These are phyloP conservation scores for Epichloe baconii DNA, from an alignment of 2,329 filamentous ascomycete genomes.

Conservation along the genomic window DNA sequence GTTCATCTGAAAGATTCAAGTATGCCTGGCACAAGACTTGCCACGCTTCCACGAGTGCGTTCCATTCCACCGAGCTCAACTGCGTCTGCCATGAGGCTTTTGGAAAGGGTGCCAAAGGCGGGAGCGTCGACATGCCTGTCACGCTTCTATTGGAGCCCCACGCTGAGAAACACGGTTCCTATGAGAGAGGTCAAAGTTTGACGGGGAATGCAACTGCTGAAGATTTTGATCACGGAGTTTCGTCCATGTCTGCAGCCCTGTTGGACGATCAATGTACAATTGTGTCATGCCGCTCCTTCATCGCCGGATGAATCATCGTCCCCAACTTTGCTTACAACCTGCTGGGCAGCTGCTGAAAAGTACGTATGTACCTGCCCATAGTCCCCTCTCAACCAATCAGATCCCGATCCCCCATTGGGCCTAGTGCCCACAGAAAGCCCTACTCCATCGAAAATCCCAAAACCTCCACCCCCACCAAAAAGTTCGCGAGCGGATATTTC, in stretches of 20 bases:
- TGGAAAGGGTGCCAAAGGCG: conserved; percentile 68
- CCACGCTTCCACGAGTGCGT: conserved; percentile 66
- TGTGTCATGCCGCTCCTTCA: neutral
- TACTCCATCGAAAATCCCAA: conserved; percentile 2
- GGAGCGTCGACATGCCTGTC: conserved; percentile 18
- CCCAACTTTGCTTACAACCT: neutral
- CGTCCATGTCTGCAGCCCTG: conserved; percentile 1
- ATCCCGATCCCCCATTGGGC: neutral
- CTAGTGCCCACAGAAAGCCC: conserved; percentile 12
- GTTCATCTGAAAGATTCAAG: conserved; percentile 40
- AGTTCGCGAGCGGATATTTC: neutral
- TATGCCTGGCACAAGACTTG: conserved; percentile 52
- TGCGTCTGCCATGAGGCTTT: conserved; percentile 50
- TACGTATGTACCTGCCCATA: conserved; percentile 6
- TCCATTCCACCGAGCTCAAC: conserved; percentile 61
- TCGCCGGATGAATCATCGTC: conserved; percentile 11
- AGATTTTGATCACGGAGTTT: neutral
- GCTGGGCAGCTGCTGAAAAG: neutral
- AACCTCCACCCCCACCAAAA: conserved; percentile 9
- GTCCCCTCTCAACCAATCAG: conserved; percentile 6
- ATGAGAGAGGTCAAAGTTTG: neutral
- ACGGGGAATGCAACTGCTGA: neutral
- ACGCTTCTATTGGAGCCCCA: conserved; percentile 16
- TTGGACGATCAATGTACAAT: neutral
- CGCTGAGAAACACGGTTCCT: too few relatives aligned